Evolutionary conservation across 2,329 filamentous ascomycete genomes (phyloP), one percentile per base, ranked within the genome.

Genomic region (Cytospora leucostoma): DNA sequence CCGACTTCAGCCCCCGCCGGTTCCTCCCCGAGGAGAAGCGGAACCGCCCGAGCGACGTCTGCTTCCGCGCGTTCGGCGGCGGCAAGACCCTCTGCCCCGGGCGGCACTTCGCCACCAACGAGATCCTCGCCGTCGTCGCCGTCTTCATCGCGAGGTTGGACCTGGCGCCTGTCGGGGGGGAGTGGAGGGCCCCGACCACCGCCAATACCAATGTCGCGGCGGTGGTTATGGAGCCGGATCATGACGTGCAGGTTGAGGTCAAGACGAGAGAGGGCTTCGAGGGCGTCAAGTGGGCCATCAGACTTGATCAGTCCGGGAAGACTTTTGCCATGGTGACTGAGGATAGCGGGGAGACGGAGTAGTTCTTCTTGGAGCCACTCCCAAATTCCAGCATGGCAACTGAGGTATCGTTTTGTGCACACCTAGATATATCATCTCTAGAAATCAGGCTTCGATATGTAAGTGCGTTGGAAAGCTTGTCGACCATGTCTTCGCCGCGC

Each of bases 161-260:
- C 15, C 71, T 73, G 68, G 65, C 62, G 53, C 69, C 69, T 2
- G 63, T 61, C 0, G 50, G 34, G 1, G 69, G 69, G 2, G 53
- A 53, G 0, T 72, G 71, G 71, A 70, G 65, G 21, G 21, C 68
- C 7, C 71, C 71, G 1, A 73, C 69, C 19, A 68, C 68, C 0
- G 55, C 40, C 10, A 71, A 72, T 40, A 73, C 71, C 1, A 72
- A 72, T 54, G 67, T 73, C 32, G 70, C 71, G 7, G 66, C 71
- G 0, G 70, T 70, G 1, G 52, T 74, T 17, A 71, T 72, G 71
- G 69, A 70, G 52, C 72, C 70, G 12, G 63, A 63, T 32, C 1
- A 63, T 34, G 60, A 65, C 15, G 35, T 65, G 4, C 21, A 51
- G 47, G 63, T 63, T 13, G 47, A 57, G 37, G 44, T 65, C 56